Evolutionary conservation across 2,329 filamentous ascomycete genomes (phyloP), one percentile per base, ranked within the genome.

Genomic region (Ceratocystiopsis minuta): DNA sequence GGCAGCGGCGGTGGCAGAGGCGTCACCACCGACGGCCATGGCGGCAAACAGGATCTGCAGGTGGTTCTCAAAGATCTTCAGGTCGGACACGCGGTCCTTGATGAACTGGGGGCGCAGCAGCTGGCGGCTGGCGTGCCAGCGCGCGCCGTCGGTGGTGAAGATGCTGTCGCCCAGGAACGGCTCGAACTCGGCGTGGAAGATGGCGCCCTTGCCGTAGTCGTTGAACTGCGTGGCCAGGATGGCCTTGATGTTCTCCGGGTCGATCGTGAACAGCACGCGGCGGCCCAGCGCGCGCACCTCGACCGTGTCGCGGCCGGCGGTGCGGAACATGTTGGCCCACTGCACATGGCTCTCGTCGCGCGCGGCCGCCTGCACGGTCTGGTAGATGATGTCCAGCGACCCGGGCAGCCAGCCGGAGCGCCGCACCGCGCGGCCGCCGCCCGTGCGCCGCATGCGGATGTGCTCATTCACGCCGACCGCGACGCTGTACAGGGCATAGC

Each of bases 211-310:
- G 51, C 86, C 87, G 54, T 78, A 95, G 54, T 93, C 82, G 35
- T 62, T 61, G 54, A 95, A 95, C 54, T 94, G 84, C 1, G 79
- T 80, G 0, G 86, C 82, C n/a, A 95, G 66, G 17, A 95, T 69
- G 6, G 87, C 83, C 58, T 94, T 93, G 63, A 93, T 80, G 55
- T 94, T 94, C 53, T 92, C 84, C 0, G 81, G 80, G 50, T 94
- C 85, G 6, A 72, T 72, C 0, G 87, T 94, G 53, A 90, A 68
- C 45, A 92, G 57, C 17, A 79, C 57, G n/a, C 81, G 72, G 38
- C 61, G 56, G 38, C 69, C 67, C 2, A 73, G 52, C 7, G 75
- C 51, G 2, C 64, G 65, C 12, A 62, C 56, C 58, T 88, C 81
- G 34, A 68, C 60, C 0, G 81, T 87, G 50, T 66, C 75, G 31